Evolutionary conservation across 1,284 basidiomycete genomes (phyloP), one percentile per base, ranked within the genome.

Genomic region (Austroboletus novae-zelandiae): DNA sequence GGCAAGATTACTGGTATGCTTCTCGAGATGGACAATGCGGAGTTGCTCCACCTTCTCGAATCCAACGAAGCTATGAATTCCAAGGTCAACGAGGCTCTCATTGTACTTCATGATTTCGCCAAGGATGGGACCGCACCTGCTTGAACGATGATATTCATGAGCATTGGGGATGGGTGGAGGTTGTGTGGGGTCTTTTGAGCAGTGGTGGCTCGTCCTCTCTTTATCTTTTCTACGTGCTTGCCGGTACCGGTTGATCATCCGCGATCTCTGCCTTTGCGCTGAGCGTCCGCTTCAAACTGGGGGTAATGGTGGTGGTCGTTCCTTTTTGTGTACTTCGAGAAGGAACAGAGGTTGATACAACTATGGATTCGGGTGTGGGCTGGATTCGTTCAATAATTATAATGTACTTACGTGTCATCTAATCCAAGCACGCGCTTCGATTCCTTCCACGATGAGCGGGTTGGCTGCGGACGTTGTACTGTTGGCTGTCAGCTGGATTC

Each of bases 1-100:
- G 94, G 94, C 58, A 97, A 98, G 81, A 97, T 98, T 70, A 98
- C 94, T 50, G 94, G 91, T 53, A 96, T 97, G 94, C 77, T 97
- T 61, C 83, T 96, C 58, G 94, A 98, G 82, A 97, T 98, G 92
- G 94, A 97, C 72, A 95, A 95, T 74, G 69, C 79, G 48, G 94
- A 97, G 73, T 79, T 98, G 42, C 74, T 97, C 34, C 85, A 90
- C 71, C 81, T 98, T 52, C 74, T 97, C 61, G 91, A 95, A 58
- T 77, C 83, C 44, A 76, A 77, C 37, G 90, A 93, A 17, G 84
- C 92, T 40, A 83, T 98, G 76, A 80, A 81, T 64, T 74, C 77
- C 71, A 98, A 98, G 80, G 89, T 97, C 60, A 83, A 82, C 60
- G 94, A 97, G 77, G 94, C 94, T 25, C 76, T 94, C 52, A 67